Percentiles rank a stretch among this genome's conserved stretches.
Evolutionary conservation across 495 filamentous ascomycete genomes (phyloP).

Genomic region (Bacidia rubella): DNA sequence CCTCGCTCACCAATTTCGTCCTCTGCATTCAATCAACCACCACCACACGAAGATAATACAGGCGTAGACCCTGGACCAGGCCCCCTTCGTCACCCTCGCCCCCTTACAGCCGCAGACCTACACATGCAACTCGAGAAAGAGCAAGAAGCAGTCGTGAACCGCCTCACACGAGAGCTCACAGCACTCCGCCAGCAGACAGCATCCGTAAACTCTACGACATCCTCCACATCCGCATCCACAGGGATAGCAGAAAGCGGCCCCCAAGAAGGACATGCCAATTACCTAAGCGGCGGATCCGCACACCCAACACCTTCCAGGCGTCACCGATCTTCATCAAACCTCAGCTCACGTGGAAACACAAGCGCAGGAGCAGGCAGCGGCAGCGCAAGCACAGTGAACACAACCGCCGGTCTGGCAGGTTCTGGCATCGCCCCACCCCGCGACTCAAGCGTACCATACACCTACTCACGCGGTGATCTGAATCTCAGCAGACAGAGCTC

Average conservation of each 20-base stretch:
- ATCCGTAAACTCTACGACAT: slow-evolving; percentile 68
- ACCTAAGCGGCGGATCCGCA: slow-evolving; percentile 25
- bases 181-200: slow-evolving; percentile 69
- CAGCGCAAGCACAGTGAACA: slow-evolving; percentile 21
- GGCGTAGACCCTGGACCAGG: slow-evolving; percentile 49
- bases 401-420: slow-evolving; percentile 22
- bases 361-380: slow-evolving; percentile 26
- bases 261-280: slow-evolving; percentile 33
- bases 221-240: slow-evolving; percentile 57
- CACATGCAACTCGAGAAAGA: slow-evolving; percentile 82
- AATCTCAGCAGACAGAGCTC: slow-evolving; percentile 23
- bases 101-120: slow-evolving; percentile 73
- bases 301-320: slow-evolving; percentile 45
- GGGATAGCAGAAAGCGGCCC: slow-evolving; percentile 42
- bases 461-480: slow-evolving; percentile 9
- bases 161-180: slow-evolving; percentile 73
- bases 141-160: slow-evolving; percentile 91
- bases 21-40: slow-evolving; percentile 1
- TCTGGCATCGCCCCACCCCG: slow-evolving; percentile 37
- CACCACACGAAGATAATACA: slow-evolving; percentile 32
- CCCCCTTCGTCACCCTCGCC: slow-evolving; percentile 67
- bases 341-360: slow-evolving; percentile 40
- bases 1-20: slow-evolving; percentile 19
- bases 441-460: slow-evolving; percentile 2
- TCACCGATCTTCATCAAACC: slow-evolving; percentile 50